phyloP scores from a whole-genome alignment of 2,329 filamentous ascomycete species.

The Neobulgaria alba region DNA sequence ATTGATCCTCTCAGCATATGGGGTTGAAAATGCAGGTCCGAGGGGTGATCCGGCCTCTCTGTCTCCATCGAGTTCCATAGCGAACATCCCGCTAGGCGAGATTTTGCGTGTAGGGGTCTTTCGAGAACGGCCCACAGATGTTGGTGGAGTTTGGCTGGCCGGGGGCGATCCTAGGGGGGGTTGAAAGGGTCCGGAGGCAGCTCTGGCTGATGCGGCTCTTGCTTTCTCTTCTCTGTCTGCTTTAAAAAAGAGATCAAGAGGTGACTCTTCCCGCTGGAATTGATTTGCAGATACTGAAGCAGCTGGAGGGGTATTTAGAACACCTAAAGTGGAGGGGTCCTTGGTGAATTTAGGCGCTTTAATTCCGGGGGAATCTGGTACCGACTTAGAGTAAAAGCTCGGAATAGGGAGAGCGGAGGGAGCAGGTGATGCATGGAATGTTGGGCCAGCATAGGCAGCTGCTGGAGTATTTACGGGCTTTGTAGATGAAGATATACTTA shows the following conservation, averaged over 20 bases:
- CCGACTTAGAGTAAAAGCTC: constrained; percentile 73
- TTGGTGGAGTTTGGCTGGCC: constrained; percentile 28
- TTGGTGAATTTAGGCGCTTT: constrained; percentile 37
- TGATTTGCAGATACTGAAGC: constrained; percentile 41
- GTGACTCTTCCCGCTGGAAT: constrained; percentile 57
- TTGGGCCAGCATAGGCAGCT: constrained; percentile 70
- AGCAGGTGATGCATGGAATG: constrained; percentile 90
- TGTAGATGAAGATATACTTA: constrained; percentile 28
- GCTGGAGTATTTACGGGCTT: constrained; percentile 36
- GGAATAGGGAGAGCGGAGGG: constrained; percentile 85
- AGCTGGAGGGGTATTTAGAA: constrained; percentile 30
- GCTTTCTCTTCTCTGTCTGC: constrained; percentile 75
- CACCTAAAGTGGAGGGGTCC: constrained; percentile 30
- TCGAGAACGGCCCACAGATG: constrained; percentile 24
- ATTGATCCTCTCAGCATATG: constrained; percentile 52
- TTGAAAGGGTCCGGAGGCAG: constrained; percentile 40
- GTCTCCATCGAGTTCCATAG: constrained; percentile 59
- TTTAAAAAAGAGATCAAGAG: constrained; percentile 83
- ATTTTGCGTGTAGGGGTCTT: constrained; percentile 36
- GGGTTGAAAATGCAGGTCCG: constrained; percentile 61
- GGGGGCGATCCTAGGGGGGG: constrained; percentile 37
- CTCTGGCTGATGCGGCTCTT: constrained; percentile 44
- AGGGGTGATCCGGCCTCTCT: constrained; percentile 42
- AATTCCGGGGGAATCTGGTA: constrained; percentile 52
- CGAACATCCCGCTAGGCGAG: constrained; percentile 49